Base-by-base conservation (phyloP, 495 filamentous ascomycete genomes). In the Aspergillus sclerotioniger region DNA sequence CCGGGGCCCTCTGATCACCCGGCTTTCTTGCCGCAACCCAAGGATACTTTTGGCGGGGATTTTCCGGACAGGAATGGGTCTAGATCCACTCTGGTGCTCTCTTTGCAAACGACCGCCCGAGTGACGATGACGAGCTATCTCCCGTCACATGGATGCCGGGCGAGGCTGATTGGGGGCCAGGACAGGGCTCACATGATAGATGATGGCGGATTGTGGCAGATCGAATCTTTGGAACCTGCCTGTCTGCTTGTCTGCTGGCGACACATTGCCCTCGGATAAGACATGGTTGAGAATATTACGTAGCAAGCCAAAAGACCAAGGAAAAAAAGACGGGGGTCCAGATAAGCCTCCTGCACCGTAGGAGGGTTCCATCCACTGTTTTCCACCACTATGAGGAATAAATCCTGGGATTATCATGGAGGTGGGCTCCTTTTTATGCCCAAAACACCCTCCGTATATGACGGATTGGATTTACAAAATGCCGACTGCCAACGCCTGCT, bases 151-250 rank as follows among this genome's bases (percentile, higher is more conserved):
- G 47, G 47, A 50, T 50, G 20, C 13, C 47, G 28, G 13, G 15
- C 31, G 13, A 50, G 47, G n/a, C 29, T 32, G 31, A 50, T 50
- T 28, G 47, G 47, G 8, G 12, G 25, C 47, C 47, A 29, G 20
- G 28, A 3, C 15, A 50, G 29, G 47, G 29, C 47, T 50, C 47
- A 50, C 47, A 50, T 50, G 47, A 50, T 50, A 50, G 47, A 9
- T 28, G 28, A 31, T 28, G 15, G 31, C 5, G 9, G 47, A 33
- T 31, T 31, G 19, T 50, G 31, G 25, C 47, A 28, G 32, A 10
- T 3, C 46, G 33, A n/a, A 41, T 3, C 12, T 25, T 25, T 25
- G n/a, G n/a, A n/a, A n/a, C n/a, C n/a, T n/a, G n/a, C n/a, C n/a
- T n/a, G n/a, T n/a, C n/a, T n/a, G n/a, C n/a, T n/a, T n/a, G n/a